A percentile compares a stretch with the other conserved stretches of the same genome.
These are phyloP conservation scores for Oryza officinalis DNA, from an alignment of 176 grass and related monocot genomes.

Conservation along the genomic window DNA sequence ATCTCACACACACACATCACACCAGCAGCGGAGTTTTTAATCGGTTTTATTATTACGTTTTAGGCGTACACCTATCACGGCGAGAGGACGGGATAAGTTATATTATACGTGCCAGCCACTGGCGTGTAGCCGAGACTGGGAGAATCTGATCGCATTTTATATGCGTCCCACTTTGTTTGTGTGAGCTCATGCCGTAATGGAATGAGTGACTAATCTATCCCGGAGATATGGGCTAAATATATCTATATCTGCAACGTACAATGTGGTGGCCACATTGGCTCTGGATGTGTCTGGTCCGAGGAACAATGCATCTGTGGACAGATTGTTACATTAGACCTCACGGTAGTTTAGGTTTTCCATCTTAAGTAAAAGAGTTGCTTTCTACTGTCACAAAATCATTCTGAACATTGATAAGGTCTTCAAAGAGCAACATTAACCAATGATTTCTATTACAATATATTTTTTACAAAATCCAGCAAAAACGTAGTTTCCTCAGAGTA, in stretches of 20 bases:
- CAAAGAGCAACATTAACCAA: background rate
- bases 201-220: slow-evolving; percentile 31
- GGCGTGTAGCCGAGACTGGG: slow-evolving; percentile 44
- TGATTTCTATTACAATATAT: background rate
- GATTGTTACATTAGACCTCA: slow-evolving; percentile 1
- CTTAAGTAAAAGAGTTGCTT: background rate
- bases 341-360: background rate
- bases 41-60: slow-evolving; percentile 2
- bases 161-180: slow-evolving; percentile 31
- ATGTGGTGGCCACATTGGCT: slow-evolving; percentile 38
- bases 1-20: slow-evolving; percentile 23
- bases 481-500: too few relatives aligned
- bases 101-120: slow-evolving; percentile 29
- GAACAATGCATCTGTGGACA: slow-evolving; percentile 38
- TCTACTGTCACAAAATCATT: background rate
- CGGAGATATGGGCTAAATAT: slow-evolving; percentile 38
- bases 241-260: background rate
- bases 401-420: background rate
- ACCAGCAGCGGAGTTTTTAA: background rate
- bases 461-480: background rate
- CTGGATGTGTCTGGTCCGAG: slow-evolving; percentile 20
- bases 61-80: slow-evolving; percentile 20
- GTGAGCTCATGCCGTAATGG: slow-evolving; percentile 37
- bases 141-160: slow-evolving; percentile 51
- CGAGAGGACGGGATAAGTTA: slow-evolving; percentile 39